Evolutionary conservation across 2,329 filamentous ascomycete genomes (phyloP), one percentile per base, ranked within the genome.

Genomic region (Fusarium caatingaense): DNA sequence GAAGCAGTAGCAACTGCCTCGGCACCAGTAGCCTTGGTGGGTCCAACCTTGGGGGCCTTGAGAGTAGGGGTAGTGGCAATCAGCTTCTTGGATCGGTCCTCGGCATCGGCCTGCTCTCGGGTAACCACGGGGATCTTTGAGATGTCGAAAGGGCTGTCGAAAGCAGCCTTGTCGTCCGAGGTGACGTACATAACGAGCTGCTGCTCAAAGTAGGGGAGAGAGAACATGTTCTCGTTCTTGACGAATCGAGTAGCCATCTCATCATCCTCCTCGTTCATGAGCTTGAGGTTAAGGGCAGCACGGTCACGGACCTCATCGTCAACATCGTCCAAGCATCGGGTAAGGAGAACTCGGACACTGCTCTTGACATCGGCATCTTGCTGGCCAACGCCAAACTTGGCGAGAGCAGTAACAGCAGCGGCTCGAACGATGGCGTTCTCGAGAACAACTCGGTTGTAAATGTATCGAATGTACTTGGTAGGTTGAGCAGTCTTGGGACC

Each of bases 391-490:
- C 96, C 96, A 77, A 99, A 99, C 81, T 98, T 99, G 76, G 95
- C 93, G 68, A 99, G 83, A 5, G 96, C 96, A 25, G 96, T 98
- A 25, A 98, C 97, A 55, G 96, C 96, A 12, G 96, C 94, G 50
- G 96, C 96, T 73, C 96, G 89, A 21, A 99, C 94, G 68, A 98
- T 94, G 42, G 96, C 94, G 78, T 99, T 99, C 82, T 99, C 96
- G 55, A 99, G 84, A 18, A 99, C 96, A 23, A 99, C 95, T 64
- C 96, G 90, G 84, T 99, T 99, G 85, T 99, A 99, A 78, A 99
- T 99, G 82, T 98, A 99, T 61, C 96, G 93, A 74, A 99, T 97
- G 80, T 98, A 99, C 86, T 99, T 98, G 60, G 96, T 98, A 1
- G 96, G 96, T 76, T 98, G 93, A 18, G 93, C 91, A 5, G 95